Evolutionary conservation across 2,329 filamentous ascomycete species (phyloP).

Genomic region (Zasmidium citrigriseum): DNA sequence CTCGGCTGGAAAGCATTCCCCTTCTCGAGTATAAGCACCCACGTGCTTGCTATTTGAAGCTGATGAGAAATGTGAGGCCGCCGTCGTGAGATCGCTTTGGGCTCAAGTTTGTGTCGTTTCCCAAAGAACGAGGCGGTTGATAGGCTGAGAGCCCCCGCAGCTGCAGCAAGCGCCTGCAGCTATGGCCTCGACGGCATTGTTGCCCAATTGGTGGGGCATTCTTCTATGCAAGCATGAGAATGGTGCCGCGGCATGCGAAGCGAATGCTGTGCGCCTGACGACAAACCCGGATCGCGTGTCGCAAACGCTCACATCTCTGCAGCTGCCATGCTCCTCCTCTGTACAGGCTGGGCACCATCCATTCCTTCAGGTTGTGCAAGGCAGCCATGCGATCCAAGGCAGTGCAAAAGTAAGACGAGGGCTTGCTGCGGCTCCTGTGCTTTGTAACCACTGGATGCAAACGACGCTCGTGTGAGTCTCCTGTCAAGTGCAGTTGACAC

Average conservation of each 20-base stretch:
- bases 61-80: neutral
- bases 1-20: neutral
- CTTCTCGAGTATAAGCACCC: neutral
- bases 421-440: neutral
- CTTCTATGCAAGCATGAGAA: neutral
- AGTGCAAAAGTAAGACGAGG: neutral
- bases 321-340: neutral
- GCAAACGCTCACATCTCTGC: neutral
- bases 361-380: neutral
- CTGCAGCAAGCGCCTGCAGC: slow-evolving; percentile 1
- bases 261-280: neutral
- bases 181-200: no score
- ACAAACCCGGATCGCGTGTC: neutral
- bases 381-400: neutral
- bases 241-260: neutral
- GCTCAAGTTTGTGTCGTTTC: neutral
- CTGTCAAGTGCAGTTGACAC: neutral
- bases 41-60: neutral
- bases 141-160: neutral
- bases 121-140: slow-evolving; percentile 5
- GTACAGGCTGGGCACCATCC: neutral
- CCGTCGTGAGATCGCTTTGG: neutral
- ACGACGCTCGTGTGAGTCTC: neutral
- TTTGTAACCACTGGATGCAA: neutral
- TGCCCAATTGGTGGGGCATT: neutral